These are phyloP conservation scores for Paramecium sonneborni DNA, from an alignment of 73 alveolate genomes.

Conservation along the genomic window DNA sequence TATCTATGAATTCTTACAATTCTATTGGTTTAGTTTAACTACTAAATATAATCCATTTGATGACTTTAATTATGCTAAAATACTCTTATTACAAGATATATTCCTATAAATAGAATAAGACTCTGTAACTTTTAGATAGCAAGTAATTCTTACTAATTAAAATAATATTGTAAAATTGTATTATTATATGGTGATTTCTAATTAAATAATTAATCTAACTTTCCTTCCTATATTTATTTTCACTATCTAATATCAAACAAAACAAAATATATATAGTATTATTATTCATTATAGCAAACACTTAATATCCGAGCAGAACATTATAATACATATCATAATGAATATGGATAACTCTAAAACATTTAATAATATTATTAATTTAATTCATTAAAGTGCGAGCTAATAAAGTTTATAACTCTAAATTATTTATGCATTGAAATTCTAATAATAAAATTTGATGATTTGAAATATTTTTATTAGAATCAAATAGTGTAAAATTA, in stretches of 20 bases:
- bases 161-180: neutral
- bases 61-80: neutral
- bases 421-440: neutral
- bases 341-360: neutral
- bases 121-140: neutral
- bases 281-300: neutral
- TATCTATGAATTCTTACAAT: neutral
- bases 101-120: neutral
- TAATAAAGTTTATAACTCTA: neutral
- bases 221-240: neutral
- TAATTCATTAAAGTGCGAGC: neutral
- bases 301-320: neutral
- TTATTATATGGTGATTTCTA: neutral
- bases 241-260: neutral
- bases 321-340: neutral
- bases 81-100: neutral
- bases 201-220: neutral
- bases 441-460: neutral
- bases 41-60: neutral
- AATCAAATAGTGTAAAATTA: neutral
- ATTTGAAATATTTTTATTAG: neutral
- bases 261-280: neutral
- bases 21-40: neutral
- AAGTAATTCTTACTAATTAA: neutral
- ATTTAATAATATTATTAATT: neutral